Conservation (phyloP, 108 stramenopile genomes). For the Skeletonema potamos region DNA sequence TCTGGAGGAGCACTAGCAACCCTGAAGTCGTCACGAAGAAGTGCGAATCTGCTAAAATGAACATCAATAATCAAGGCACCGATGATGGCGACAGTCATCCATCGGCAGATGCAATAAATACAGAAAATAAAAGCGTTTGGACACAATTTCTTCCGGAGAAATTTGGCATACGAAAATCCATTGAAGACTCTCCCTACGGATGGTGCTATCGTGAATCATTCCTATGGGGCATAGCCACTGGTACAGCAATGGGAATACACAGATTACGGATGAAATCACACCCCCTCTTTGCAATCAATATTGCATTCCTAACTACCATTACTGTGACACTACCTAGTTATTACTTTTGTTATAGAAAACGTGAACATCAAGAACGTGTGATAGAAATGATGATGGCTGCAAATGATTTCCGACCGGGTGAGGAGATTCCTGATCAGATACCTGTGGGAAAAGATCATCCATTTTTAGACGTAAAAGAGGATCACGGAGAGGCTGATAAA, state of each 20-base stretch:
- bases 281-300: constrained; percentile 47
- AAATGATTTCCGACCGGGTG: constrained; percentile 75
- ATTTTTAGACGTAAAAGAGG: constrained; percentile 54
- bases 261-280: constrained; percentile 74
- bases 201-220: constrained; percentile 82
- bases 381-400: constrained; percentile 86
- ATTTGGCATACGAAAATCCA: constrained; percentile 71
- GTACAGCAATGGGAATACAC: constrained; percentile 82
- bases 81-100: background rate
- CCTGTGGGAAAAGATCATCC: constrained; percentile 72
- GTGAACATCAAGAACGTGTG: constrained; percentile 71
- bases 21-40: background rate
- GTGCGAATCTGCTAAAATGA: background rate
- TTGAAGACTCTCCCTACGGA: constrained; percentile 70
- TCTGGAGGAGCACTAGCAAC: background rate
- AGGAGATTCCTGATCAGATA: constrained; percentile 63
- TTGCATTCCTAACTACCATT: constrained; percentile 59
- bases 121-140: constrained; percentile 48
- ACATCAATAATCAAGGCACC: background rate
- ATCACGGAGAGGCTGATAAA: background rate
- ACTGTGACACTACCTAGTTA: constrained; percentile 67
- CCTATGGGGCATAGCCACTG: constrained; percentile 85
- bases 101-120: background rate
- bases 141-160: constrained; percentile 72
- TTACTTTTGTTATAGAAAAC: constrained; percentile 75